Conservation (phyloP, 1,139 yeast genomes). For the Kodamaea fungicola region DNA sequence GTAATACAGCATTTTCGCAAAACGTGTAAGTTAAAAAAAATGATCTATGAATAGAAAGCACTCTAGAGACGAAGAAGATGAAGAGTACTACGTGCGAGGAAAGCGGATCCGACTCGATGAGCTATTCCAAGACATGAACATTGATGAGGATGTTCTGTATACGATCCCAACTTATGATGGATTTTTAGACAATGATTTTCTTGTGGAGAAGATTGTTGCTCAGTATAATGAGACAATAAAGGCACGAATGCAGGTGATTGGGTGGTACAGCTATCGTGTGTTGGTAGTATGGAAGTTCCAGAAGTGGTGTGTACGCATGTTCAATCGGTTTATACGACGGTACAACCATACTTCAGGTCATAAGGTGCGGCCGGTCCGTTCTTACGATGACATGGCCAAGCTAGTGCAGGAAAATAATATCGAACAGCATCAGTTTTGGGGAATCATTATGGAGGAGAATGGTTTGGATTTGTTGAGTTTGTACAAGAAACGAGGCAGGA, state of each 20-base stretch:
- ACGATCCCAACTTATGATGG: neutral
- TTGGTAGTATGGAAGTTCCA: slow-evolving; percentile 30
- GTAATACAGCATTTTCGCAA: neutral
- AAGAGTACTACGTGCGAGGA: slow-evolving; percentile 14
- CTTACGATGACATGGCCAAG: slow-evolving; percentile 23
- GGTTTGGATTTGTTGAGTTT: slow-evolving; percentile 20
- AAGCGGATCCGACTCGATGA: slow-evolving; percentile 25
- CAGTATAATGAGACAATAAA: slow-evolving; percentile 20
- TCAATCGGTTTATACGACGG: slow-evolving; percentile 32
- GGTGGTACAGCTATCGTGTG: slow-evolving; percentile 24
- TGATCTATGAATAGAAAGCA: slow-evolving; percentile 10
- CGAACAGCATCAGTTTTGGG: slow-evolving; percentile 20
- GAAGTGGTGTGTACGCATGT: slow-evolving; percentile 36
- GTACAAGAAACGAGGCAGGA: slow-evolving; percentile 8
- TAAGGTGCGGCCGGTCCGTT: slow-evolving; percentile 18
- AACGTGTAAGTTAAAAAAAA: neutral
- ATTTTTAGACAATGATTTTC: slow-evolving; percentile 15
- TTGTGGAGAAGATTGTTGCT: slow-evolving; percentile 25
- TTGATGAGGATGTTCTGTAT: slow-evolving; percentile 8
- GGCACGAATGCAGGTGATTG: slow-evolving; percentile 15
- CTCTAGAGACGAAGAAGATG: slow-evolving; percentile 10
- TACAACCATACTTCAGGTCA: slow-evolving; percentile 20
- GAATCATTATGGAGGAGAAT: slow-evolving; percentile 28
- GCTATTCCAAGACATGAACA: slow-evolving; percentile 16
- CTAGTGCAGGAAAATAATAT: slow-evolving; percentile 20